Evolutionary conservation across 1,284 basidiomycete genomes (phyloP).

Genomic region (Ceratobasidium sp.): DNA sequence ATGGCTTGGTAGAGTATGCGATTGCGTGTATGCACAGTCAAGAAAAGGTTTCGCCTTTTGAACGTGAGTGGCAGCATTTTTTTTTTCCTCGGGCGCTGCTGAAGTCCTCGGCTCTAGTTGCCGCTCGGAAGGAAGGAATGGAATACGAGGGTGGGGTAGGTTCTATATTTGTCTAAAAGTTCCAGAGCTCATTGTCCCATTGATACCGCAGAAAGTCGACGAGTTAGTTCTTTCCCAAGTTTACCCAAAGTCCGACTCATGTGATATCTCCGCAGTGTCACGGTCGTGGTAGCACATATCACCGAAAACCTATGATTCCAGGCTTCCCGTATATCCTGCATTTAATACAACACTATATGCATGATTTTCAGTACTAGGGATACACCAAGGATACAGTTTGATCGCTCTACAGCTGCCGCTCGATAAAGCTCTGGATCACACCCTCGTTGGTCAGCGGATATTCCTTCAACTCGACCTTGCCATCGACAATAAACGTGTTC

Average conservation of each 20-base stretch:
- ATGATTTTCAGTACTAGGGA: not conserved
- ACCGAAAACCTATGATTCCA: constrained; percentile 55
- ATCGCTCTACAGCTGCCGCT: constrained; percentile 65
- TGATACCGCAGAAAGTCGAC: constrained; percentile 68
- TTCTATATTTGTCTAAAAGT: constrained; percentile 50
- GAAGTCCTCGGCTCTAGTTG: constrained; percentile 57
- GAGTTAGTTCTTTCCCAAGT: constrained; percentile 65
- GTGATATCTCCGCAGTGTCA: constrained; percentile 58
- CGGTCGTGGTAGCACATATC: constrained; percentile 63
- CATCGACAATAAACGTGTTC: constrained; percentile 76
- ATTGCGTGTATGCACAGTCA: constrained; percentile 75
- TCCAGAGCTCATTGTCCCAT: constrained; percentile 47
- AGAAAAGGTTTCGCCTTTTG: constrained; percentile 75
- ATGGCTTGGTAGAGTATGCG: constrained; percentile 78
- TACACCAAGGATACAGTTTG: not conserved
- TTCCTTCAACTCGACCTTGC: constrained; percentile 78
- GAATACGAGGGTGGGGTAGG: constrained; percentile 78
- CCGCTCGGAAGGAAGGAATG: constrained; percentile 69
- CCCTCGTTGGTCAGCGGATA: constrained; percentile 79
- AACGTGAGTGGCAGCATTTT: constrained; percentile 63
- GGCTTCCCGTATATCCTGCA: constrained; percentile 2
- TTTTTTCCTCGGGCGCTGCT: not conserved
- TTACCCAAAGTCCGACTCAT: constrained; percentile 52
- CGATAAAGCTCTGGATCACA: constrained; percentile 83
- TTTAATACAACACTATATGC: constrained; percentile 1